phyloP scores from a whole-genome alignment of 1,139 yeast species.

The Saccharomyces pastorianus region DNA sequence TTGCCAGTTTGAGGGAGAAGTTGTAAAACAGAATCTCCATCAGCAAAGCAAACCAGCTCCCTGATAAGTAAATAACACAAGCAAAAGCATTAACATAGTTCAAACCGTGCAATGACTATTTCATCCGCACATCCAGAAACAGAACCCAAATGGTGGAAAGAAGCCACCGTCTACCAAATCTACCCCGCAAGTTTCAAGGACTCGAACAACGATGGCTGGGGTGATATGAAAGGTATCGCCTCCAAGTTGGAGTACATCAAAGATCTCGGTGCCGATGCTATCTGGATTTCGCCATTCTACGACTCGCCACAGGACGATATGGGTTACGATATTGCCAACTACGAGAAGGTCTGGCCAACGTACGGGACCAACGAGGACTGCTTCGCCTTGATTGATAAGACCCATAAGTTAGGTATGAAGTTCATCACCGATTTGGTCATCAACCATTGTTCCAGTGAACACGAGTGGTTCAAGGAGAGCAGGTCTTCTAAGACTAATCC shows the following conservation, averaged over 20 bases:
- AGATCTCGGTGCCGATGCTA: conserved; percentile 43
- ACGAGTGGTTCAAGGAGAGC: conserved; percentile 52
- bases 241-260: conserved; percentile 46
- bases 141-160: conserved; percentile 45
- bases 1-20: too few relatives aligned
- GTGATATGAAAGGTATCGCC: conserved; percentile 49
- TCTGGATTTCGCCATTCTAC: conserved; percentile 54
- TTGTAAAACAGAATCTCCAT: not conserved
- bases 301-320: conserved; percentile 55
- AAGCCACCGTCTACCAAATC: conserved; percentile 47
- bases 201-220: conserved; percentile 50
- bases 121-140: conserved; percentile 11
- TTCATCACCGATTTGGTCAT: conserved; percentile 49
- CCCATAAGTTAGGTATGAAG: conserved; percentile 45
- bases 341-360: conserved; percentile 42
- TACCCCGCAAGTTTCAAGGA: conserved; percentile 55
- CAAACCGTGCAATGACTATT: conserved; percentile 20
- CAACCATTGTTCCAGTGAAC: conserved; percentile 51
- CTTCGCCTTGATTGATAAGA: conserved; percentile 20
- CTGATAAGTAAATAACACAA: not conserved
- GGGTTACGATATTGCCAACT: conserved; percentile 56
- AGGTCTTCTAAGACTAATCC: conserved; percentile 43
- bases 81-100: not conserved
- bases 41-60: too few relatives aligned
- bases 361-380: conserved; percentile 49